Evolutionary conservation across 345 rosid genomes (phyloP), one percentile per base, ranked within the genome.

Genomic region (Salix udensis): DNA sequence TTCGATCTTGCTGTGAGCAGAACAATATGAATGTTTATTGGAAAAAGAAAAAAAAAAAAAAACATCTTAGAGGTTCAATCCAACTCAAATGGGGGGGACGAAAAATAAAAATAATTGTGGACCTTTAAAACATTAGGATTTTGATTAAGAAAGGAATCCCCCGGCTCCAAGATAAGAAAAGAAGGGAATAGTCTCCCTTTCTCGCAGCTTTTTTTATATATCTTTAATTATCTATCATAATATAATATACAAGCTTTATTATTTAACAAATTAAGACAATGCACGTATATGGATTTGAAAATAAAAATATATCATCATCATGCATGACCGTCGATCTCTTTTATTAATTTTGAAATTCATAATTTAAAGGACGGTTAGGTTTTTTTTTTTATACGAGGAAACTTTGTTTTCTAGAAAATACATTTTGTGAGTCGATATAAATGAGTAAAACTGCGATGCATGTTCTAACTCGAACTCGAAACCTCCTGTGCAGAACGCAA

Each of bases 341-440:
- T 2, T 21, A n/a, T 50, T 50, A 18, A 50, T 50, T 50, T 50
- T 16, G 55, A 50, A 50, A 50, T 2, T 7, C 55, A 50, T 50
- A 1, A 50, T 18, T 50, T 18, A 18, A 50, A 50, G 21, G 5
- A 50, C 19, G 44, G 11, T 40, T 40, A 40, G 44, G 10, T 40
- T 0, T 7, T 34, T 34, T 5, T 34, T 34, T 34, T 34, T 34
- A 34, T 34, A 0, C 1, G 1, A 5, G 6, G 37, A 34, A 34
- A 34, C 37, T 34, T 1, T 0, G 5, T 34, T 34, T 0, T 5
- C 6, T 34, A 4, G 6, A 34, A 34, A 34, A 0, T 4, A 0
- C 1, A 34, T 5, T 34, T 34, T 1, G 6, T 34, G 1, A 0
- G 1, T 34, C 6, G 1, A 34, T 0, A 4, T 34, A 0, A 34